Base-by-base conservation (phyloP, 176 grass and related monocot genomes). In the Oryza meyeriana region DNA sequence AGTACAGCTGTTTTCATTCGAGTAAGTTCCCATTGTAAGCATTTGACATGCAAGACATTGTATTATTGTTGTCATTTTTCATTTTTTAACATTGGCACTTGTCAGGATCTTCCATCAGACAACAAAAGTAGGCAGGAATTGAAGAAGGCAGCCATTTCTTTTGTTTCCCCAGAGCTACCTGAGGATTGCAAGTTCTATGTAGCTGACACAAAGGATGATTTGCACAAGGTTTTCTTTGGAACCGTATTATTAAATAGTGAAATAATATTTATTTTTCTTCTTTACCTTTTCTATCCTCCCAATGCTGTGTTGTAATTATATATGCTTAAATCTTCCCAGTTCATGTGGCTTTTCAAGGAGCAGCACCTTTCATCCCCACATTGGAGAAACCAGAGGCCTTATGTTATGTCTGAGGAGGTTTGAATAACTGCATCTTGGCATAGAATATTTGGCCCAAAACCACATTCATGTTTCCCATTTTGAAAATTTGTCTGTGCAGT, bases 311-410 rank as follows among this genome's bases (percentile, higher is more conserved):
- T 65, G 30, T 85, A 22, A 78, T 72, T 44, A 30, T 24, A 35
- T 69, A 22, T 78, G 18, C 66, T 59, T 64, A 10, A 67, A 41
- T 38, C 59, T 65, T 58, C 80, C 24, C 79, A 98, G 95, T 98
- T 98, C 90, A 93, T 98, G 88, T 89, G 95, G 90, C 90, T 91
- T 85, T 91, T 98, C 84, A 98, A 93, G 90, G 95, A 98, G 88
- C 95, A 98, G 71, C 84, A 77, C 61, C 90, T 91, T 89, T 95
- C 88, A 66, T 82, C 72, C 71, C 95, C 95, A 65, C 90, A 98
- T 90, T 98, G 95, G 95, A 93, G 92, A 89, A 95, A 32, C 72
- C 95, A 98, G 69, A 91, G 95, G 62, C 76, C 95, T 63, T 98
- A 98, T 88, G 55, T 98, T 91, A 91, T 95, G 87, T 98, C 95